A percentile compares a stretch with the other conserved stretches of the same genome.
These are phyloP conservation scores for Globisporangium spinosum DNA, from an alignment of 352 stramenopile genomes.

Conservation along the genomic window DNA sequence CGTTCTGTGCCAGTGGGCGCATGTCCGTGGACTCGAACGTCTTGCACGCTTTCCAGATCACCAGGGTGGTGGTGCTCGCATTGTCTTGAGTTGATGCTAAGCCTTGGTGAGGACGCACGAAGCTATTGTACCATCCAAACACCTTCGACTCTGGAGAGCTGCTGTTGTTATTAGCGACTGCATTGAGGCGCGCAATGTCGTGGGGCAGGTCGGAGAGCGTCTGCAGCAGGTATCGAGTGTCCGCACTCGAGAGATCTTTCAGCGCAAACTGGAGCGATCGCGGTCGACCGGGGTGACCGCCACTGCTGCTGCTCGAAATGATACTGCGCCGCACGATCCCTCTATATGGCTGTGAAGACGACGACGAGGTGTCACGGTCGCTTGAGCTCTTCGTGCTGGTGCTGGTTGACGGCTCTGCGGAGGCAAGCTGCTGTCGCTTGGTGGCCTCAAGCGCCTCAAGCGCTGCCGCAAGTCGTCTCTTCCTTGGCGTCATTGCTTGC, in stretches of 20 bases:
- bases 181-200: slow-evolving; percentile 38
- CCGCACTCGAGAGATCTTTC: slow-evolving; percentile 29
- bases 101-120: too few species aligned
- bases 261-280: slow-evolving; percentile 40
- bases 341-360: background rate
- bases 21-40: slow-evolving; percentile 30
- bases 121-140: slow-evolving; percentile 36
- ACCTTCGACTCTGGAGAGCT: slow-evolving; percentile 15
- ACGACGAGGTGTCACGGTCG: background rate
- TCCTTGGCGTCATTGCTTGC: background rate
- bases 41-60: slow-evolving; percentile 49
- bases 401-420: background rate
- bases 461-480: background rate
- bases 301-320: background rate
- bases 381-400: background rate
- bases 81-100: slow-evolving; percentile 6
- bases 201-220: slow-evolving; percentile 32
- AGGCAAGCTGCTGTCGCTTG: background rate
- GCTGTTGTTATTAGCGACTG: slow-evolving; percentile 15
- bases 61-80: slow-evolving; percentile 8
- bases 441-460: background rate
- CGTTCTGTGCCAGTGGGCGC: slow-evolving; percentile 30
- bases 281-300: slow-evolving; percentile 6
- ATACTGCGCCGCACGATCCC: slow-evolving; percentile 7
- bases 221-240: slow-evolving; percentile 35